A percentile compares a stretch with the other conserved stretches of the same genome.
These are phyloP conservation scores for Fusarium sp. DNA, from an alignment of 2,329 filamentous ascomycete species.

Conservation along the genomic window DNA sequence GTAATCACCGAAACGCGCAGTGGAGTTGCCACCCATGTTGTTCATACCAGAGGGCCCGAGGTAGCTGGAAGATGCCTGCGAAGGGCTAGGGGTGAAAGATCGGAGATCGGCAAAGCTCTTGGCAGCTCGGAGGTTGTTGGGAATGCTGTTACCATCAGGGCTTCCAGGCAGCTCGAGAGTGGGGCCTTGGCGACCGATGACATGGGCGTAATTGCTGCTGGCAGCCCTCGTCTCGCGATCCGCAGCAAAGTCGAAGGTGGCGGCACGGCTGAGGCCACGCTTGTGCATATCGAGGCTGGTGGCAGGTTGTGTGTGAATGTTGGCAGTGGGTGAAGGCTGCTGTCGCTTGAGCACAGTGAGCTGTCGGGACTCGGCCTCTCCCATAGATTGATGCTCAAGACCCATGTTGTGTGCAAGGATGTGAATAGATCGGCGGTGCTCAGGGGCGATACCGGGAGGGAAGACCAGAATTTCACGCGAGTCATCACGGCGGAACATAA, in stretches of 20 bases:
- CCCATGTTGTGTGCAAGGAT: conserved; percentile 96
- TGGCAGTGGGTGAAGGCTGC: conserved; percentile 63
- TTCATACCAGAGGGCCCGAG: conserved; percentile 62
- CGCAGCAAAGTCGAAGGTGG: conserved; percentile 96
- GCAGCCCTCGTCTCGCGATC: conserved; percentile 75
- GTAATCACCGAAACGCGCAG: conserved; percentile 61
- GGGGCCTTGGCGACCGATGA: conserved; percentile 82
- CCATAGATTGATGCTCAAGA: conserved; percentile 89
- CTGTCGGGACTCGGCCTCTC: conserved; percentile 86
- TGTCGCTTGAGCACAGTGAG: conserved; percentile 86
- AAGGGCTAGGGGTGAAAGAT: conserved; percentile 94
- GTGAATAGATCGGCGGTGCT: conserved; percentile 90
- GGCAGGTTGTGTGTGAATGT: conserved; percentile 68
- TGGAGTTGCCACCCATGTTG: conserved; percentile 59
- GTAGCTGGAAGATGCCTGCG: conserved; percentile 86
- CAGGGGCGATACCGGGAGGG: conserved; percentile 80
- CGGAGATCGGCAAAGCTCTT: conserved; percentile 97
- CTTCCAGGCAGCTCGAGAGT: conserved; percentile 91
- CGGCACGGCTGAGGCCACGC: conserved; percentile 88
- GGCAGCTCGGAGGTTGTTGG: conserved; percentile 87
- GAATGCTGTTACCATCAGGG: conserved; percentile 69
- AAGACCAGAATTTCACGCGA: conserved; percentile 86
- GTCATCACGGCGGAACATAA: conserved; percentile 86
- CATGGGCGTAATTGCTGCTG: conserved; percentile 74
- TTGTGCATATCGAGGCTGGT: conserved; percentile 81